Evolutionary conservation across 495 filamentous ascomycete species (phyloP), one percentile per base, ranked within the genome.

Genomic region (Bombardia bombarda): DNA sequence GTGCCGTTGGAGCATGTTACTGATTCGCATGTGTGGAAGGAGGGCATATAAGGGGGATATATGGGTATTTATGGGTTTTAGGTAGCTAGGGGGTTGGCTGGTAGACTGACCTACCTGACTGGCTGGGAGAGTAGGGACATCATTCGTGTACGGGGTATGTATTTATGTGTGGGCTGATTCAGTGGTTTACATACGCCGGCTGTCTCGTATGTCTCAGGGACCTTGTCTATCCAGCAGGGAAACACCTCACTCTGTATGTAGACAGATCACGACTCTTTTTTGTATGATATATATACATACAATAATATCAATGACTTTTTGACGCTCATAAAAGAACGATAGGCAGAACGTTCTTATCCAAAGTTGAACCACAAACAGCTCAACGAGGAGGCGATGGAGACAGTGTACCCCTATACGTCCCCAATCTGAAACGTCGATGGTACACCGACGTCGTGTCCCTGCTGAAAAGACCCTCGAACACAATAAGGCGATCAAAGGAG

Each of bases 11-110:
- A 63, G n/a, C 53, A 59, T 1, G 58, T 65, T 12, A 52, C 39
- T 1, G 62, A 56, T 10, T 51, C 57, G 32, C 63, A 69, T 50
- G 57, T 65, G 4, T 68, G 67, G 66, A 65, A 61, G 50, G 49
- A 61, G 44, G 28, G 37, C 22, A 45, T 23, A 25, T 28, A 12
- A 28, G 25, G 12, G 25, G 12, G 25, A 28, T 6, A 28, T 6
- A 28, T 28, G n/a, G n/a, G n/a, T n/a, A n/a, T n/a, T n/a, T n/a
- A n/a, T n/a, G n/a, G n/a, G n/a, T n/a, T n/a, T n/a, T n/a, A n/a
- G n/a, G n/a, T n/a, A n/a, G n/a, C n/a, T n/a, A n/a, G n/a, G n/a
- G n/a, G n/a, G n/a, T n/a, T n/a, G n/a, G n/a, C n/a, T n/a, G n/a
- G n/a, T n/a, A n/a, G n/a, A n/a, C n/a, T n/a, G n/a, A n/a, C n/a